Evolutionary conservation across 139 green algal genomes (phyloP).

Genomic region (Chlamydomonas eustigma): DNA sequence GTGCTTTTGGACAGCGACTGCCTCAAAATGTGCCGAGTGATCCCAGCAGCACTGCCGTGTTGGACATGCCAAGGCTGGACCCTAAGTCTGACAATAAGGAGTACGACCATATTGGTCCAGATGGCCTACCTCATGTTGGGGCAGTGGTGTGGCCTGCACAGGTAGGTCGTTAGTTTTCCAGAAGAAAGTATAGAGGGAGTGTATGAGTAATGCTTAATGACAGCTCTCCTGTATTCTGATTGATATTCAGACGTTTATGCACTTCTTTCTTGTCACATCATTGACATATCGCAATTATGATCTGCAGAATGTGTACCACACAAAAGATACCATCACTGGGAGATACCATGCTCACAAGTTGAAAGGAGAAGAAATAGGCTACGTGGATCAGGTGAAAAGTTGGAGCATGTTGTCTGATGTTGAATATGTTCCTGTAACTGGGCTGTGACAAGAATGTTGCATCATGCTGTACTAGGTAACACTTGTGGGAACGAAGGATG

Average conservation of each 20-base stretch:
- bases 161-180: no score
- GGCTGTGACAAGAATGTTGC: no score
- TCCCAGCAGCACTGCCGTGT: conserved; percentile 4
- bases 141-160: conserved; percentile 68
- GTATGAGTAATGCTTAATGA: no score
- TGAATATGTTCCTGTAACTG: no score
- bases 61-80: conserved; percentile 15
- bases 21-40: conserved; percentile 56
- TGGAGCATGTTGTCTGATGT: no score
- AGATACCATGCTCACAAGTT: conserved; percentile 57
- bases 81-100: conserved; percentile 42
- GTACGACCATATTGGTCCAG: conserved; percentile 56
- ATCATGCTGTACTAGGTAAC: conserved; percentile 26
- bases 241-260: no score
- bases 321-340: conserved; percentile 50
- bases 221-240: no score
- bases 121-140: conserved; percentile 76
- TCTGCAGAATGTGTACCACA: conserved; percentile 56
- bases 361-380: conserved; percentile 88
- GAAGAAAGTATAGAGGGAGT: no score
- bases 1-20: conserved; percentile 71
- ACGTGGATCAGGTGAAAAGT: conserved; percentile 73
- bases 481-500: conserved; percentile 22
- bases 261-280: no score
- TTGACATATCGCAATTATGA: no score